A percentile compares a stretch with the other conserved stretches of the same genome.
phyloP scores from a whole-genome alignment of 345 rosid species.

The Pseudoturritis turrita region DNA sequence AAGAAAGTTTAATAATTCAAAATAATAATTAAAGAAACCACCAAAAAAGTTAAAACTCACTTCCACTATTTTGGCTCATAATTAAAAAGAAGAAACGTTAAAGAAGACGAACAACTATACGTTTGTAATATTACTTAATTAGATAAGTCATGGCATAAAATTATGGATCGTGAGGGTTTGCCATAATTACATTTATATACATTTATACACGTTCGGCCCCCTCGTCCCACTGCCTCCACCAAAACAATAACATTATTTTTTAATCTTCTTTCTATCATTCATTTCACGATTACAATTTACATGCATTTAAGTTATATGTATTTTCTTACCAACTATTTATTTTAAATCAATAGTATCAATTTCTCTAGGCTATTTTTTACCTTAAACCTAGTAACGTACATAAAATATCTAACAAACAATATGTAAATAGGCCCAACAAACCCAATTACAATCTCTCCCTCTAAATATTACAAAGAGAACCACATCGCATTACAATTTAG shows the following conservation, averaged over 20 bases:
- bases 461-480: too few relatives aligned
- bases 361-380: too few relatives aligned
- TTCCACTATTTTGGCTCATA: constrained; percentile 14
- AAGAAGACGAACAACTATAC: constrained; percentile 7
- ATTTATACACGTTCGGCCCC: neutral
- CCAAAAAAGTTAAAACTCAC: constrained; percentile 9
- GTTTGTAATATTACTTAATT: neutral
- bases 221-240: neutral
- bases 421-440: too few relatives aligned
- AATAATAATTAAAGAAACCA: constrained; percentile 17
- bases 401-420: too few relatives aligned
- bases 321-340: too few relatives aligned
- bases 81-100: constrained; percentile 1
- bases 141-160: neutral
- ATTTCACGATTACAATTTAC: neutral
- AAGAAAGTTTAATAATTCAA: neutral
- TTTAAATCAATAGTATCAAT: too few relatives aligned
- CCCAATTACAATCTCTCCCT: too few relatives aligned
- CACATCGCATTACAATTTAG: too few relatives aligned
- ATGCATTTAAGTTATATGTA: too few relatives aligned
- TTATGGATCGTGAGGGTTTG: constrained; percentile 14
- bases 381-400: too few relatives aligned
- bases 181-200: constrained; percentile 10
- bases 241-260: neutral
- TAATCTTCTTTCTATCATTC: neutral